These are phyloP conservation scores for Vanderwaltozyma verrucispora DNA, from an alignment of 805 yeast genomes.

Conservation along the genomic window DNA sequence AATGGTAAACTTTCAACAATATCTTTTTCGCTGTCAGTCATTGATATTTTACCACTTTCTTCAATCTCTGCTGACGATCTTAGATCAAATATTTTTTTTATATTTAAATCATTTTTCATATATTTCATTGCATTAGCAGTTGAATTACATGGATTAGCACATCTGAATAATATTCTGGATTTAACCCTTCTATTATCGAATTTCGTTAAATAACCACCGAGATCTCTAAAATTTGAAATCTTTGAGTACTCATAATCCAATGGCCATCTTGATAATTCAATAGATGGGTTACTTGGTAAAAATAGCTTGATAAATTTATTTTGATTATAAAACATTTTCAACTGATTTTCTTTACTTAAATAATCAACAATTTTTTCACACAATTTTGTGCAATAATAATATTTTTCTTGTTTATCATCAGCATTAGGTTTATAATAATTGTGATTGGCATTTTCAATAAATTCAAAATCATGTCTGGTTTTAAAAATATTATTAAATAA, in stretches of 20 bases:
- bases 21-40: constrained; percentile 28
- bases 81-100: constrained; percentile 55
- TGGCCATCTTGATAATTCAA: constrained; percentile 15
- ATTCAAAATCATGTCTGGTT: constrained; percentile 43
- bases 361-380: constrained; percentile 26
- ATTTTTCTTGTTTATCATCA: too few relatives aligned
- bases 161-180: constrained; percentile 47
- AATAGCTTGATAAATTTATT: constrained; percentile 4
- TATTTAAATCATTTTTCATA: constrained; percentile 23
- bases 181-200: constrained; percentile 35
- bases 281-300: constrained; percentile 4
- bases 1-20: constrained; percentile 33
- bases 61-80: constrained; percentile 49
- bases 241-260: constrained; percentile 15
- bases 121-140: constrained; percentile 39
- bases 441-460: constrained; percentile 70
- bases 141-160: constrained; percentile 48
- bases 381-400: constrained; percentile 28
- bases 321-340: constrained; percentile 38
- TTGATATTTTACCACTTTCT: constrained; percentile 23
- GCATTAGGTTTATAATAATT: constrained; percentile 60
- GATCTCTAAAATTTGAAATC: constrained; percentile 62
- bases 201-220: constrained; percentile 58
- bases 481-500: constrained; percentile 47
- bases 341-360: constrained; percentile 37